phyloP scores from a whole-genome alignment of 805 yeast species.

The Starmera caribaea region DNA sequence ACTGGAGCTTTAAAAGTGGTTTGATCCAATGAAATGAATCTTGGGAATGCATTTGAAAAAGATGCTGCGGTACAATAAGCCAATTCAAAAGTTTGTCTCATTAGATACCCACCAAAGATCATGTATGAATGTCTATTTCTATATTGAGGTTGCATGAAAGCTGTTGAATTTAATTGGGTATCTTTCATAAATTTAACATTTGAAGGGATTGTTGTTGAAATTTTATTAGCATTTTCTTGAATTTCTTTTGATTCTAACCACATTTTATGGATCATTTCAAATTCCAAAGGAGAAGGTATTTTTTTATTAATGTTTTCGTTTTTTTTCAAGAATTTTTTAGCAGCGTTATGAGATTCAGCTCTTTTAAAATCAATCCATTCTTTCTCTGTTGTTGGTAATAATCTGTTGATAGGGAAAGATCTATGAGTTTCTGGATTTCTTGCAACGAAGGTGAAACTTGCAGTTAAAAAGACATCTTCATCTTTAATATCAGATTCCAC shows the following conservation, averaged over 20 bases:
- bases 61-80: constrained; percentile 92
- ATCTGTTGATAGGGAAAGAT: constrained; percentile 75
- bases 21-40: constrained; percentile 83
- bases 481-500: constrained; percentile 49
- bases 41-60: constrained; percentile 74
- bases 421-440: constrained; percentile 89
- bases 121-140: constrained; percentile 89
- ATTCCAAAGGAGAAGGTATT: constrained; percentile 74
- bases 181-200: constrained; percentile 60
- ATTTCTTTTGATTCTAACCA: constrained; percentile 47
- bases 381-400: constrained; percentile 62
- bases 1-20: constrained; percentile 92
- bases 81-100: constrained; percentile 87
- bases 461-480: constrained; percentile 70
- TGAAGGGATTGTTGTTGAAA: constrained; percentile 36
- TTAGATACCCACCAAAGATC: constrained; percentile 91
- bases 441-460: constrained; percentile 92
- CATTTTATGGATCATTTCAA: constrained; percentile 64
- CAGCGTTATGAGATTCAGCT: constrained; percentile 84
- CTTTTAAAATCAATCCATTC: constrained; percentile 81
- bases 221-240: constrained; percentile 18
- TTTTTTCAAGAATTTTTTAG: constrained; percentile 71
- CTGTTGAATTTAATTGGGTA: constrained; percentile 62
- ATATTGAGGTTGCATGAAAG: constrained; percentile 94
- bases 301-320: constrained; percentile 47